Percentiles rank a stretch among this genome's conserved stretches.
phyloP scores from a whole-genome alignment of 1,139 yeast genomes.

The Lodderomyces margitis region DNA sequence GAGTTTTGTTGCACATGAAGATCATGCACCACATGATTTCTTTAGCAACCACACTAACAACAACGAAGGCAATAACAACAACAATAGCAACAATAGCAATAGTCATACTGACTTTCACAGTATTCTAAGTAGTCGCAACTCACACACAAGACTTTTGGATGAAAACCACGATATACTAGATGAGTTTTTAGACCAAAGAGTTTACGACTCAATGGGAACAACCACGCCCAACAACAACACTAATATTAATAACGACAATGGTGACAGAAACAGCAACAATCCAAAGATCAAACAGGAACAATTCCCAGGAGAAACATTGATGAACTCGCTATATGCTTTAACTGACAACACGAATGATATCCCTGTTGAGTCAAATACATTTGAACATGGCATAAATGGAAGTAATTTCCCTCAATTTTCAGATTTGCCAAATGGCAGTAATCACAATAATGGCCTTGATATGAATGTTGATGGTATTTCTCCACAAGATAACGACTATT shows the following conservation, averaged over 20 bases:
- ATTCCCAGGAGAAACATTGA: slow-evolving; percentile 12
- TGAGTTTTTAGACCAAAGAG: slow-evolving; percentile 57
- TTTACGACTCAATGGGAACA: slow-evolving; percentile 41
- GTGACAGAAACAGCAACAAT: neutral
- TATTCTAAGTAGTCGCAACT: neutral
- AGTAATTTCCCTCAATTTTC: neutral
- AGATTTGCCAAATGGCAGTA: slow-evolving; percentile 1
- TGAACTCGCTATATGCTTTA: slow-evolving; percentile 18
- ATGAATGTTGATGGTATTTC: slow-evolving; percentile 9
- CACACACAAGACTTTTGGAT: slow-evolving; percentile 3
- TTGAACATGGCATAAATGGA: neutral
- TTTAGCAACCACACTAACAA: neutral
- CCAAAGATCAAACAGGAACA: slow-evolving; percentile 4
- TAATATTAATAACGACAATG: slow-evolving; percentile 9
- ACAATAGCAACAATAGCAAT: neutral
- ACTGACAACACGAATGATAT: slow-evolving; percentile 5
- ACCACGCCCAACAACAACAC: slow-evolving; percentile 24
- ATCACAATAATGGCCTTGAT: slow-evolving; percentile 1
- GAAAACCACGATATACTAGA: slow-evolving; percentile 46
- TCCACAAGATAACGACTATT: slow-evolving; percentile 21
- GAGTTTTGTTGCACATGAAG: slow-evolving; percentile 6
- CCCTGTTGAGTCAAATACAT: neutral
- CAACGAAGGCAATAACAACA: neutral
- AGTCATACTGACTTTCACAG: neutral
- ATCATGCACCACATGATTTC: slow-evolving; percentile 1